Evolutionary conservation across 805 yeast genomes (phyloP), one percentile per base, ranked within the genome.

Genomic region (Vanderwaltozyma yarrowii): DNA sequence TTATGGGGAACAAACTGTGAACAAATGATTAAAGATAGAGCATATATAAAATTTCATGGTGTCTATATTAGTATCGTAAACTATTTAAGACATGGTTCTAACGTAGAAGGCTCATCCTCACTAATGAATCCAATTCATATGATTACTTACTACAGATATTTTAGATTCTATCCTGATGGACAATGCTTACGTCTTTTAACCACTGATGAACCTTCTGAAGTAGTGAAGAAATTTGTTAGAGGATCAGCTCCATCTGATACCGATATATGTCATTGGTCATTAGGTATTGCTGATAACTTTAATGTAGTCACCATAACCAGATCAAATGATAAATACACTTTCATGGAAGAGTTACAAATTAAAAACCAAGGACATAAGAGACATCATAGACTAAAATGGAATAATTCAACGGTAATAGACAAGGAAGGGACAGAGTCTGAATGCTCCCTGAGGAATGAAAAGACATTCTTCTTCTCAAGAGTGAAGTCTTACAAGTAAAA

Each of bases 81-180:
- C 43, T 88, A 87, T 59, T 73, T 81, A 47, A 71, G 94, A 38
- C 86, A 83, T 51, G 96, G 96, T 27, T 80, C 83, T 2, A 70
- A 78, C 36, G 71, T 76, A 8, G 83, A 75, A 45, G 73, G 78
- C 32, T 73, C 83, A 1, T 66, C 67, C 23, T 70, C 82, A 5
- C 76, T 92, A 80, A 60, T 70, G 32, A 75, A 76, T 43, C 96
- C 96, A 2, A 74, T 83, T 16, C 76, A 84, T 47, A 76, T 86
- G 55, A 82, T 89, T 30, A 84, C 96, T 0, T 89, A 89, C 54
- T 89, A 85, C 55, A 65, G 98, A 45, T 92, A 87, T 57, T 60
- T 80, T 26, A 67, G 96, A 44, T 87, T 89, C 52, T 82, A 70
- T 54, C 78, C 79, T 0, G 81, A 82, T 51, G 96, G 97, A 0